phyloP scores from a whole-genome alignment of 345 rosid genomes.

The Lumnitzera littorea region DNA sequence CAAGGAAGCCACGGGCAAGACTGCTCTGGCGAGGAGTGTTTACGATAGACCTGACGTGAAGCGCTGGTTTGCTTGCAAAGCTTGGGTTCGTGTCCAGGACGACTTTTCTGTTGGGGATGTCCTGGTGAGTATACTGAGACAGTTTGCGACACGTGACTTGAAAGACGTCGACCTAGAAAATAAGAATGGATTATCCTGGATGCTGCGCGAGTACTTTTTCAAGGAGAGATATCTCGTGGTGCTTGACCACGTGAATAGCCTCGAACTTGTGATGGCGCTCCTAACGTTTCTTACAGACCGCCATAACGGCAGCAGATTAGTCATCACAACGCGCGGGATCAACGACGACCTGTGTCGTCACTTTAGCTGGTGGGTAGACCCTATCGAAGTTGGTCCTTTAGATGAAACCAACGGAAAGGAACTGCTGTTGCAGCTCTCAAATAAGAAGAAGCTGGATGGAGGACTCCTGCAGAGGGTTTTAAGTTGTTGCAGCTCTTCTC shows the following conservation, averaged over 20 bases:
- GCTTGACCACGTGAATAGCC: background rate
- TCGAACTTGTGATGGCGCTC: background rate
- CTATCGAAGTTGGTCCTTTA: too few relatives aligned
- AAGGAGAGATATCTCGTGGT: constrained; percentile 12
- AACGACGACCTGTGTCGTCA: too few relatives aligned
- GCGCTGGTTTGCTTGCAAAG: constrained; percentile 1
- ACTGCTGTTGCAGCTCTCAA: constrained; percentile 1
- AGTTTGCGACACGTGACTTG: background rate
- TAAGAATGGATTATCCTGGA: background rate
- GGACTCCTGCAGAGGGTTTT: background rate
- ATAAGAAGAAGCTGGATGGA: too few relatives aligned
- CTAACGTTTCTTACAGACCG: background rate
- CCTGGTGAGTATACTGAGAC: constrained; percentile 6
- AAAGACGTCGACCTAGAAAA: constrained; percentile 5
- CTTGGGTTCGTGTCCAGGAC: background rate
- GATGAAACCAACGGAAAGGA: background rate
- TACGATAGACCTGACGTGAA: constrained; percentile 12
- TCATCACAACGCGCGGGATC: background rate
- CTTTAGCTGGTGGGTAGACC: too few relatives aligned
- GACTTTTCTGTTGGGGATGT: background rate
- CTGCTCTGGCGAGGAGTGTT: constrained; percentile 17
- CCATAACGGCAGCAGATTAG: background rate
- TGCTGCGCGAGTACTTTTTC: background rate
- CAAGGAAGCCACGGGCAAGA: constrained; percentile 24
- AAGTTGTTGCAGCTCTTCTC: background rate